Base-by-base conservation (phyloP, 2,329 filamentous ascomycete species). In the Chrysoporthe austroafricana region DNA sequence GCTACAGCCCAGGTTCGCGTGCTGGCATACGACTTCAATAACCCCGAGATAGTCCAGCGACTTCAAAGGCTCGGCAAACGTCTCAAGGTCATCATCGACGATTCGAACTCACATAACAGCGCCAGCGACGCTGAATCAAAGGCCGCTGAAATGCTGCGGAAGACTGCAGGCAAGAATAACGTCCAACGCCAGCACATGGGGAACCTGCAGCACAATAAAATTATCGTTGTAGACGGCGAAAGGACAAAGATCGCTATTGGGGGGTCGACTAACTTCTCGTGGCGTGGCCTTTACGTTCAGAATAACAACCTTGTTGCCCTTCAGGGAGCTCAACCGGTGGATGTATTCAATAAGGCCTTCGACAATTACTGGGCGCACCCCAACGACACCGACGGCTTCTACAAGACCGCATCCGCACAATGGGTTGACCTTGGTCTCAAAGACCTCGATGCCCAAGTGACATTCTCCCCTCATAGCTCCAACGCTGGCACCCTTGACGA, bases 181-280 rank as follows among this genome's bases (percentile, higher is more conserved):
- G 69, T 72, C 9, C 71, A 72, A 39, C 70, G 71, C 13, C 71
- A 72, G 71, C 71, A 72, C 57, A 71, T 71, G 71, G 71, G 71
- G 1, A 66, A 54, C n/a, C 65, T 72, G 5, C 71, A 72, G 63
- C 71, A 72, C 64, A 72, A 71, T 52, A 72, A 72, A 52, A 42
- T 64, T 32, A 63, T 72, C 32, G 63, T 69, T 7, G 70, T 72
- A 14, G 67, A 72, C 43, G 71, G 71, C 6, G 63, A 70, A 14
- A 69, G 63, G 56, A 67, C 67, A n/a, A 66, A 72, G 62, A 70
- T 72, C 32, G 71, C 71, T 3, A 71, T 72, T 26, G 71, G 71
- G 0, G 71, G 71, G 7, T 72, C 71, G 2, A 71, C 71, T 48
- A 72, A 72, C 58, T 66, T 72, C 50, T 72, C 71, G 8, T 72